phyloP scores from a whole-genome alignment of 78 protist species.

The Dictyostelium citrinum region DNA sequence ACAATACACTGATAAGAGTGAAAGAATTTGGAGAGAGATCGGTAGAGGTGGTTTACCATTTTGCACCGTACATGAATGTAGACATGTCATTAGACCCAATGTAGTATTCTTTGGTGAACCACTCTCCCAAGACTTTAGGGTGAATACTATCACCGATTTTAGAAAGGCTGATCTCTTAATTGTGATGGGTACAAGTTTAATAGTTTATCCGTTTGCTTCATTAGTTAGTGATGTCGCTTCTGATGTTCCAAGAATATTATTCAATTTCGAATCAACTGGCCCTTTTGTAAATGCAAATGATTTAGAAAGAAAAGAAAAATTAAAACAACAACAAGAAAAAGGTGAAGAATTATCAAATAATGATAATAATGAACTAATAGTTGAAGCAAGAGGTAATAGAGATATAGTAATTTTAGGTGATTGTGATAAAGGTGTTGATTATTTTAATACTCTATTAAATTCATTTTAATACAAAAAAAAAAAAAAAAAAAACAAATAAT shows the following conservation, averaged over 20 bases:
- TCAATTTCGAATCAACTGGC: conserved; percentile 88
- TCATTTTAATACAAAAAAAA: neutral
- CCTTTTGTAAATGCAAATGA: conserved; percentile 51
- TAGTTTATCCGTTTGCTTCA: conserved; percentile 82
- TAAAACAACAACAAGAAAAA: neutral
- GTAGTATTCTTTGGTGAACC: conserved; percentile 89
- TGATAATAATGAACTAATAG: neutral
- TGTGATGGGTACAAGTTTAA: conserved; percentile 85
- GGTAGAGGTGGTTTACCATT: conserved; percentile 36
- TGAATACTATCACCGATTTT: conserved; percentile 34
- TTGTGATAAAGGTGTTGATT: conserved; percentile 63
- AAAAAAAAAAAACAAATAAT: neutral
- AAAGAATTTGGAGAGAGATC: conserved; percentile 40
- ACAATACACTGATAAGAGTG: neutral
- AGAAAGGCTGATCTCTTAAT: conserved; percentile 75
- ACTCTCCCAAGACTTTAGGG: conserved; percentile 52
- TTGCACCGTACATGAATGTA: conserved; percentile 13
- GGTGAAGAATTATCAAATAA: neutral
- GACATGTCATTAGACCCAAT: conserved; percentile 35
- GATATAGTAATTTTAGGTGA: conserved; percentile 36
- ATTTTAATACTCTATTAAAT: neutral
- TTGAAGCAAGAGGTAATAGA: conserved; percentile 53
- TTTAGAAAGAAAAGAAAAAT: neutral
- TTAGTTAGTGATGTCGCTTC: conserved; percentile 38
- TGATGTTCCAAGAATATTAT: conserved; percentile 80